A percentile compares a stretch with the other conserved stretches of the same genome.
phyloP scores from a whole-genome alignment of 805 yeast genomes.

The Komagataella pseudopastoris region DNA sequence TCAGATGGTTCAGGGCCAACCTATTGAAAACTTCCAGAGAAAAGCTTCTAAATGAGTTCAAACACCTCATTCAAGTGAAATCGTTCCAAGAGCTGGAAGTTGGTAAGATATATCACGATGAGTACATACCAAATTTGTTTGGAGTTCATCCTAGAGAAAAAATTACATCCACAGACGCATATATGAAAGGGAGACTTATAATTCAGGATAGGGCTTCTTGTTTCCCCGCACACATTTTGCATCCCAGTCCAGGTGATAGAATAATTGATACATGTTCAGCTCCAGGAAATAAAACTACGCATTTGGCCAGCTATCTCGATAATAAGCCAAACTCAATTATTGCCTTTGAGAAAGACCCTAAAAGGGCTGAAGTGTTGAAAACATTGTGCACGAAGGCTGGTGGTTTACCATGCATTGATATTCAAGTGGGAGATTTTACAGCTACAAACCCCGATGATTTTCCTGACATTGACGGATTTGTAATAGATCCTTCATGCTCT shows the following conservation, averaged over 20 bases:
- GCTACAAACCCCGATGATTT: slow-evolving; percentile 42
- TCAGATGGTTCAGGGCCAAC: slow-evolving; percentile 73
- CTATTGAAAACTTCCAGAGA: slow-evolving; percentile 34
- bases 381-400: slow-evolving; percentile 78
- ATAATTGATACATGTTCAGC: slow-evolving; percentile 95
- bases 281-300: slow-evolving; percentile 97
- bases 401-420: slow-evolving; percentile 27
- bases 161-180: slow-evolving; percentile 54
- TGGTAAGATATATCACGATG: slow-evolving; percentile 63
- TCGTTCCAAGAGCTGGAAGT: slow-evolving; percentile 26
- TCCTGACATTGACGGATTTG: slow-evolving; percentile 57
- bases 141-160: slow-evolving; percentile 74
- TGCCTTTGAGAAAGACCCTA: slow-evolving; percentile 82
- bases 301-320: slow-evolving; percentile 55
- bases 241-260: slow-evolving; percentile 42
- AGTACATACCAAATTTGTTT: slow-evolving; percentile 57
- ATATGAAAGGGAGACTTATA: slow-evolving; percentile 64
- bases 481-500: slow-evolving; percentile 95
- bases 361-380: slow-evolving; percentile 53
- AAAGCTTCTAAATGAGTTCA: slow-evolving; percentile 25
- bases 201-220: slow-evolving; percentile 96
- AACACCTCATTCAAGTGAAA: slow-evolving; percentile 23
- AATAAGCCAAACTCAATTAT: slow-evolving; percentile 32
- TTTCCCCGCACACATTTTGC: slow-evolving; percentile 80
- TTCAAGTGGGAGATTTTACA: slow-evolving; percentile 49